Evolutionary conservation across 331 rosid species (phyloP), one percentile per base, ranked within the genome.

Genomic region (Rosa hybrid): DNA sequence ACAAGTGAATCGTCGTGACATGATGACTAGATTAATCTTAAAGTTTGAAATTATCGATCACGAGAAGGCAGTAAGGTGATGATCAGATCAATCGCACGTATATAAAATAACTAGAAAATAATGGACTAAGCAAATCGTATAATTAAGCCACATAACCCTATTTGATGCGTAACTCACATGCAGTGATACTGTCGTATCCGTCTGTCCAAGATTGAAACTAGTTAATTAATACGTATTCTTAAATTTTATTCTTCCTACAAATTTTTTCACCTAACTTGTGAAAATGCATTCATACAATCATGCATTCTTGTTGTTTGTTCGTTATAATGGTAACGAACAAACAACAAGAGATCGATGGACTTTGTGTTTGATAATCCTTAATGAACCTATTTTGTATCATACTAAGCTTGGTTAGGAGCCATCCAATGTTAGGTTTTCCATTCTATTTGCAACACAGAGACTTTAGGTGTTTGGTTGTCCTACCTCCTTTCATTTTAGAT

Each of bases 81-180:
- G 74, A 69, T 42, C 27, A 42, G 17, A 2, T n/a, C 30, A 57
- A n/a, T 57, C 1, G 44, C 1, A 18, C 50, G 12, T 17, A 12
- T 50, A 30, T 50, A 50, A 16, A 72, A 72, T 27, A 25, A 70
- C 34, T 45, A 44, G 30, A 12, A 18, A 21, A 18, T 14, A 27
- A 34, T 53, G 30, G 25, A 17, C 77, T 64, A 27, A 51, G 17
- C 50, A 25, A 72, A 1, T 18, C 7, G 7, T 27, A 21, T 16
- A 46, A 25, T 8, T 50, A 49, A 50, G 75, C 75, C 42, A 48
- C 59, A 48, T 25, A 46, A 72, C 76, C 63, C 63, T 49, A 50
- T 10, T 50, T 50, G 62, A 72, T 72, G 44, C 20, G 21, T 17
- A 50, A 17, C 38, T 16, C 45, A 27, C 63, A 49, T 72, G 76